A percentile compares a stretch with the other conserved stretches of the same genome.
phyloP scores from a whole-genome alignment of 2,329 filamentous ascomycete genomes.

The Phaeosphaeria sp. region DNA sequence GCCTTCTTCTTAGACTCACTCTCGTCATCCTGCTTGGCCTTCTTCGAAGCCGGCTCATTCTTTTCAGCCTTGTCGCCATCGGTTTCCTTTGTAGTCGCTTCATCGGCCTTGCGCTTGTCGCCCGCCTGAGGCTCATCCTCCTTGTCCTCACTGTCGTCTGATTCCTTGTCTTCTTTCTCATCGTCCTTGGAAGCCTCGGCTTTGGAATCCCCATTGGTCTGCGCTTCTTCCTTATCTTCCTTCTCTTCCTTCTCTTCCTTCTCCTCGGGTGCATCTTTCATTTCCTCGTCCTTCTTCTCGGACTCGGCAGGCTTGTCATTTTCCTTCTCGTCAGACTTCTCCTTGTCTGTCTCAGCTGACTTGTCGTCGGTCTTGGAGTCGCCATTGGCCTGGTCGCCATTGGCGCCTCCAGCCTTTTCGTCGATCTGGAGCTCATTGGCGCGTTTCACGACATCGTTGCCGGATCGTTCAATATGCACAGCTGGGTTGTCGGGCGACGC shows the following conservation, averaged over 20 bases:
- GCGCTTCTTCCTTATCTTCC: slow-evolving; percentile 40
- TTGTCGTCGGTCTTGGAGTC: slow-evolving; percentile 39
- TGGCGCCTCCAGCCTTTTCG: slow-evolving; percentile 47
- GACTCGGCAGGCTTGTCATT: slow-evolving; percentile 27
- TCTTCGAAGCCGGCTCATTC: slow-evolving; percentile 31
- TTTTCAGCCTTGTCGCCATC: slow-evolving; percentile 27
- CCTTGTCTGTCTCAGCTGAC: slow-evolving; percentile 40
- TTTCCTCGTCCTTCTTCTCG: slow-evolving; percentile 22
- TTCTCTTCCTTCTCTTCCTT: slow-evolving; percentile 40
- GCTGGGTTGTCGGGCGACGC: slow-evolving; percentile 67
- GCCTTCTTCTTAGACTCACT: slow-evolving; percentile 43
- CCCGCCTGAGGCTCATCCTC: slow-evolving; percentile 34
- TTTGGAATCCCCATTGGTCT: slow-evolving; percentile 29
- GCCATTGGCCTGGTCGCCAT: slow-evolving; percentile 44
- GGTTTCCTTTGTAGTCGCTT: slow-evolving; percentile 2
- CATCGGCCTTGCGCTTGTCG: slow-evolving; percentile 42
- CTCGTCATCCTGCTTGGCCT: slow-evolving; percentile 30
- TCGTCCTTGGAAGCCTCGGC: slow-evolving; percentile 43
- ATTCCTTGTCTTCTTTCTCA: slow-evolving; percentile 38
- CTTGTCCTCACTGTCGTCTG: slow-evolving; percentile 35
- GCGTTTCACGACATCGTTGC: slow-evolving; percentile 70
- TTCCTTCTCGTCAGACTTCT: slow-evolving; percentile 44
- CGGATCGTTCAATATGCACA: slow-evolving; percentile 63
- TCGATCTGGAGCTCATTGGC: slow-evolving; percentile 67
- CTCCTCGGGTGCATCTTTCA: slow-evolving; percentile 35